Conservation (phyloP, 805 yeast genomes). For the Saturnispora gosingensis region DNA sequence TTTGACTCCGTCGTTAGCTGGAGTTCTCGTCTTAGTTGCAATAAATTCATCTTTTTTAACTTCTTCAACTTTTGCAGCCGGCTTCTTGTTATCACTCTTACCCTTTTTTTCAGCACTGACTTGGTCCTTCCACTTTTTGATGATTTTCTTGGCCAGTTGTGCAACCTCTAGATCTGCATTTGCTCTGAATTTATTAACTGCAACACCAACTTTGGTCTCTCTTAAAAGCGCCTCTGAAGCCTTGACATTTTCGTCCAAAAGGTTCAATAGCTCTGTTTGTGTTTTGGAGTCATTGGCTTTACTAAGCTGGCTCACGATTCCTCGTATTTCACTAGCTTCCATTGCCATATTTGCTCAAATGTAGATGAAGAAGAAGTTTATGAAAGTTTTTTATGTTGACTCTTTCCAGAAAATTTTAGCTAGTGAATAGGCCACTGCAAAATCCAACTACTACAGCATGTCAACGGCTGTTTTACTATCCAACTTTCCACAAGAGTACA, state of each 20-base stretch:
- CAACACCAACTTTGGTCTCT: slow-evolving; percentile 95
- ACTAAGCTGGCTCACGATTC: slow-evolving; percentile 64
- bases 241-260: slow-evolving; percentile 58
- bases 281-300: slow-evolving; percentile 58
- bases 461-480: slow-evolving; percentile 6
- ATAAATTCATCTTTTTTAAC: slow-evolving; percentile 9
- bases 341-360: neutral
- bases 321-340: slow-evolving; percentile 54
- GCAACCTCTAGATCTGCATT: slow-evolving; percentile 59
- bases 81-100: neutral
- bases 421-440: neutral
- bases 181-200: slow-evolving; percentile 79
- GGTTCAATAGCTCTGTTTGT: slow-evolving; percentile 54
- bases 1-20: slow-evolving; percentile 71
- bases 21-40: slow-evolving; percentile 54
- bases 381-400: neutral
- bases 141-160: slow-evolving; percentile 68
- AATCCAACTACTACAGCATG: neutral
- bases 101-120: slow-evolving; percentile 56
- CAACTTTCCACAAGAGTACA: slow-evolving; percentile 72
- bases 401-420: neutral
- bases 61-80: neutral
- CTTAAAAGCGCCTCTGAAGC: slow-evolving; percentile 83
- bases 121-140: slow-evolving; percentile 82
- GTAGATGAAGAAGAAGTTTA: neutral